A percentile compares a stretch with the other conserved stretches of the same genome.
phyloP scores from a whole-genome alignment of 2,329 filamentous ascomycete species.

The Amylocarpus encephaloides region DNA sequence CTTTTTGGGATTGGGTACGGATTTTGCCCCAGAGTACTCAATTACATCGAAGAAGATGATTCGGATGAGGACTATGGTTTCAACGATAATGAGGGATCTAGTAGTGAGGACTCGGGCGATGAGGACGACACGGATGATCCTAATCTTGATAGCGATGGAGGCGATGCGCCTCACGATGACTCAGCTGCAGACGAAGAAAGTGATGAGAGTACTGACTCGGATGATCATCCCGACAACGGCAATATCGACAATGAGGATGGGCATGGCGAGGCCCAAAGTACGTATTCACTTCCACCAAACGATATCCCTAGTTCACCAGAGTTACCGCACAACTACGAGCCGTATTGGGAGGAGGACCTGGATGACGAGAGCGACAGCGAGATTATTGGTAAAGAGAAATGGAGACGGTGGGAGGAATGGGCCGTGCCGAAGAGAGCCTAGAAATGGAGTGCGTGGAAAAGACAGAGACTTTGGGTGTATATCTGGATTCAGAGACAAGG shows the following conservation, averaged over 20 bases:
- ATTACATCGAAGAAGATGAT: constrained; percentile 35
- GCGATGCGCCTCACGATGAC: constrained; percentile 10
- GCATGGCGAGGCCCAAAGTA: constrained; percentile 8
- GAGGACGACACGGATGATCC: not conserved
- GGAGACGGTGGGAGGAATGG: constrained; percentile 52
- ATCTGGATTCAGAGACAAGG: too few species aligned
- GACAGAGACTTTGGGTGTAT: too few species aligned
- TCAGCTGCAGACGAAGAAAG: constrained; percentile 31
- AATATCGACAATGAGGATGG: constrained; percentile 11
- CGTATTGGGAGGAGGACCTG: constrained; percentile 29
- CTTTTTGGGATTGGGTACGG: constrained; percentile 55
- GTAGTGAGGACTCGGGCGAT: constrained; percentile 19
- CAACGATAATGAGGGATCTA: constrained; percentile 21
- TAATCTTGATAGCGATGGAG: constrained; percentile 13
- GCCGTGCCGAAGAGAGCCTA: constrained; percentile 30
- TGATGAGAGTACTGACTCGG: constrained; percentile 19
- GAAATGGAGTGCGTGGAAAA: too few species aligned
- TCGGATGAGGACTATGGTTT: constrained; percentile 41
- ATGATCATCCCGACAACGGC: constrained; percentile 33
- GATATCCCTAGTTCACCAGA: not conserved
- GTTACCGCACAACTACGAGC: not conserved
- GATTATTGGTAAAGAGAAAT: constrained; percentile 32
- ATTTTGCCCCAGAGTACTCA: constrained; percentile 33
- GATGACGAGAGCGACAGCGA: constrained; percentile 38
- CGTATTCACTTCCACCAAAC: not conserved